These are phyloP conservation scores for Heterobasidion occidentale DNA, from an alignment of 1,284 basidiomycete genomes.

Conservation along the genomic window DNA sequence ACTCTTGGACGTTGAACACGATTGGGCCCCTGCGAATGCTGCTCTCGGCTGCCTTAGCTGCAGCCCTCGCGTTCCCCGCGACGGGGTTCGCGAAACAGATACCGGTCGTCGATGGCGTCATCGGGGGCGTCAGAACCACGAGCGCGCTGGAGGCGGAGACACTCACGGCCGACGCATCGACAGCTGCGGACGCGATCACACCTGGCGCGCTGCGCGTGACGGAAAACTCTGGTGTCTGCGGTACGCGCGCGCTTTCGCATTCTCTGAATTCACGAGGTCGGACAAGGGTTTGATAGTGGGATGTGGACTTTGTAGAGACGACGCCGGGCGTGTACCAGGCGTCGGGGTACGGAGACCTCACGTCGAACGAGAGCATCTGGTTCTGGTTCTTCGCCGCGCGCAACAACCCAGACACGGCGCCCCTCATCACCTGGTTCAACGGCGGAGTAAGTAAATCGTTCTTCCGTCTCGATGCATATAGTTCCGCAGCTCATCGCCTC, in stretches of 20 bases:
- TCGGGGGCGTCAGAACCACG: conserved; percentile 30
- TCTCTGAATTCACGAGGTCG: no score
- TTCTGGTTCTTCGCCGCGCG: conserved; percentile 67
- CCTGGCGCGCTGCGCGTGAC: conserved; percentile 42
- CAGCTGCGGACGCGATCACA: conserved; percentile 16
- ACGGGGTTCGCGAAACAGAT: conserved; percentile 25
- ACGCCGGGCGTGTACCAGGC: conserved; percentile 49
- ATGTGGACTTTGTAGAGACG: conserved; percentile 31
- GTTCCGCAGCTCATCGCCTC: neutral
- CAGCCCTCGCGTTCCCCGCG: neutral
- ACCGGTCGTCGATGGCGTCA: conserved; percentile 35
- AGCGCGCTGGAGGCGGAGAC: no score
- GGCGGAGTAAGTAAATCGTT: conserved; percentile 39
- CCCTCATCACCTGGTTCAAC: conserved; percentile 58
- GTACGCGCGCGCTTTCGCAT: conserved; percentile 15
- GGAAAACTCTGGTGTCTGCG: conserved; percentile 49
- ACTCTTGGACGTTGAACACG: no score
- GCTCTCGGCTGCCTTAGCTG: neutral
- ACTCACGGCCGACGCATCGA: neutral
- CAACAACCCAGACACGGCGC: conserved; percentile 45
- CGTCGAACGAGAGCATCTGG: conserved; percentile 47
- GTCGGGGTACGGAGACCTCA: conserved; percentile 53
- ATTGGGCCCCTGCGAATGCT: neutral
- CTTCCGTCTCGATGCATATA: neutral
- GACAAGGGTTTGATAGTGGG: neutral